Percentiles rank a stretch among this genome's conserved stretches.
Evolutionary conservation across 495 filamentous ascomycete genomes (phyloP).

Genomic region (Bacidia gigantensis): DNA sequence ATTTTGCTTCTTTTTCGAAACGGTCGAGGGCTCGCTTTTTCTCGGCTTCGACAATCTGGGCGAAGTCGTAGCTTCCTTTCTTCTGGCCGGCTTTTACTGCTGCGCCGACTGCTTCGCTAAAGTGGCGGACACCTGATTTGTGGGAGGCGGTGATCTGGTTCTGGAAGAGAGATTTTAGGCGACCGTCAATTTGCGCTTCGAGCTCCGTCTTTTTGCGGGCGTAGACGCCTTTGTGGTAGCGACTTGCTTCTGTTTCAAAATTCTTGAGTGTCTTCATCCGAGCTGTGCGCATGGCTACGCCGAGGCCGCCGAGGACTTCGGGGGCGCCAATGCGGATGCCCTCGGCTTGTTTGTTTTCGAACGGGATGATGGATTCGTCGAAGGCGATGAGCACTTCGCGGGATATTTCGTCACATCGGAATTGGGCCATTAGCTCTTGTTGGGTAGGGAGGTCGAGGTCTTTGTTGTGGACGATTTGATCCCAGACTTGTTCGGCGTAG

Average conservation of each 20-base stretch:
- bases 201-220: slow-evolving; percentile 71
- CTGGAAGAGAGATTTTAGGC: slow-evolving; percentile 76
- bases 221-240: slow-evolving; percentile 95
- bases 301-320: slow-evolving; percentile 60
- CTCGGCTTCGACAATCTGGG: slow-evolving; percentile 77
- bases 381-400: slow-evolving; percentile 74
- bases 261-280: slow-evolving; percentile 61
- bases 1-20: slow-evolving; percentile 65
- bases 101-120: slow-evolving; percentile 70
- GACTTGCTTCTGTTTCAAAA: slow-evolving; percentile 79
- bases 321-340: slow-evolving; percentile 55
- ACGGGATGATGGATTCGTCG: slow-evolving; percentile 64
- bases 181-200: slow-evolving; percentile 68
- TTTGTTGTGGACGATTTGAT: slow-evolving; percentile 97
- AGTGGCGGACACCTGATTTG: slow-evolving; percentile 74
- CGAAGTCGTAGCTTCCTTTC: slow-evolving; percentile 85
- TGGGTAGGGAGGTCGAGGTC: slow-evolving; percentile 93
- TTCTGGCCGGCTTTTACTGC: slow-evolving; percentile 87
- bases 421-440: slow-evolving; percentile 92
- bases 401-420: slow-evolving; percentile 91
- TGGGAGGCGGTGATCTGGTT: slow-evolving; percentile 76
- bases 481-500: slow-evolving; percentile 90
- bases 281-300: slow-evolving; percentile 55
- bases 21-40: slow-evolving; percentile 57
- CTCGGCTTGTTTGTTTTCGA: slow-evolving; percentile 75